These are phyloP conservation scores for Ochetophila trinervis DNA, from an alignment of 306 rosid species.

Conservation along the genomic window DNA sequence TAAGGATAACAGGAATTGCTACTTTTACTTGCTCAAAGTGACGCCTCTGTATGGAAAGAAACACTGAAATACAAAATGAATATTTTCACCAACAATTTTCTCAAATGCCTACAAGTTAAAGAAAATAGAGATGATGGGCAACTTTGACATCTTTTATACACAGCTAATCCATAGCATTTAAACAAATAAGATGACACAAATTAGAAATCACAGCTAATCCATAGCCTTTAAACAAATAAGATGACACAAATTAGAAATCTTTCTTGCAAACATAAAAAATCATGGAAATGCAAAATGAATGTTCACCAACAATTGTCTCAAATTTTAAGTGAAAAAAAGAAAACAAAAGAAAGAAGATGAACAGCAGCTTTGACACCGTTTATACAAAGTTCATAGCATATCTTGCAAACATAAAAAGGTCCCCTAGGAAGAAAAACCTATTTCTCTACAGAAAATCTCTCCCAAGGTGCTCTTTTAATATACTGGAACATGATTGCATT, in stretches of 20 bases:
- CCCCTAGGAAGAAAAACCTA: background rate
- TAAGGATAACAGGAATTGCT: slow-evolving; percentile 62
- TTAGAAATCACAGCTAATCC: too few relatives aligned
- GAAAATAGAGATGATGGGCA: background rate
- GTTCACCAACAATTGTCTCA: too few relatives aligned
- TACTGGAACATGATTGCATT: background rate
- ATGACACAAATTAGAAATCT: too few relatives aligned
- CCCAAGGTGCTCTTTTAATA: background rate
- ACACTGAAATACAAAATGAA: slow-evolving; percentile 50
- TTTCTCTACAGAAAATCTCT: background rate
- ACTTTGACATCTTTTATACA: slow-evolving; percentile 23
- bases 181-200: too few relatives aligned
- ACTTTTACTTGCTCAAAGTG: slow-evolving; percentile 74
- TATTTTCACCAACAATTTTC: slow-evolving; percentile 14
- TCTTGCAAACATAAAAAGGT: background rate
- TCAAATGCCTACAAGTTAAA: slow-evolving; percentile 12
- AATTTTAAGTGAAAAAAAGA: too few relatives aligned
- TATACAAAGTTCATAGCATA: slow-evolving; percentile 4
- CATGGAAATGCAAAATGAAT: too few relatives aligned
- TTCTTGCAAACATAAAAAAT: too few relatives aligned
- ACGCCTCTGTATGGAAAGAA: slow-evolving; percentile 69
- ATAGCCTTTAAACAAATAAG: too few relatives aligned
- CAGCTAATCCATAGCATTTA: background rate
- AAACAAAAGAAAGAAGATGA: background rate
- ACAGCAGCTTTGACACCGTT: slow-evolving; percentile 21